phyloP scores from a whole-genome alignment of 768 basidiomycete genomes.

The Agrocybe praecox region DNA sequence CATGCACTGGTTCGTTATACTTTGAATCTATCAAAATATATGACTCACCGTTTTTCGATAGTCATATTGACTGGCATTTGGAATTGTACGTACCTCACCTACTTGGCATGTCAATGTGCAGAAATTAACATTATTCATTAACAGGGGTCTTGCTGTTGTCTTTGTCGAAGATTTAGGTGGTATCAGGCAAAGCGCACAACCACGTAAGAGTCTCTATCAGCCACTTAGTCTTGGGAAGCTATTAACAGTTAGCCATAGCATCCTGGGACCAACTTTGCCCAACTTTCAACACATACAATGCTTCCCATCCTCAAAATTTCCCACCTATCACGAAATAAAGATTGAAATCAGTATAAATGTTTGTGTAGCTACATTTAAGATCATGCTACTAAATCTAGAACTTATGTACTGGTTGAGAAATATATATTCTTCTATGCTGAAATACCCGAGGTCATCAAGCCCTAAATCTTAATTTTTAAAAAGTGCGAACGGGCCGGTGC shows the following conservation, averaged over 20 bases:
- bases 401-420: too few relatives aligned
- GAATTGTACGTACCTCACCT: constrained; percentile 28
- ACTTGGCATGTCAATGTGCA: not conserved
- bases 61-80: constrained; percentile 51
- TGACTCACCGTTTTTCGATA: constrained; percentile 1
- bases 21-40: not conserved
- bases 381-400: too few relatives aligned
- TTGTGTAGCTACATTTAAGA: too few relatives aligned
- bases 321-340: not conserved
- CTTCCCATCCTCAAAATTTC: constrained; percentile 7
- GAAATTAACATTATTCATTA: not conserved
- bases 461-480: too few relatives aligned
- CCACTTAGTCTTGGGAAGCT: not conserved
- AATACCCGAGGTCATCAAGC: too few relatives aligned
- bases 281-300: constrained; percentile 25
- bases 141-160: constrained; percentile 35
- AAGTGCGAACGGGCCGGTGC: too few relatives aligned
- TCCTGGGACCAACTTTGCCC: constrained; percentile 38
- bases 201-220: constrained; percentile 15
- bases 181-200: constrained; percentile 15
- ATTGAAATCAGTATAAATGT: too few relatives aligned
- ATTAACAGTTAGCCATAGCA: constrained; percentile 10
- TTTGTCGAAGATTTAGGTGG: constrained; percentile 34
- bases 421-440: too few relatives aligned
- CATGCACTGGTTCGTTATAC: constrained; percentile 26